phyloP scores from a whole-genome alignment of 2,329 filamentous ascomycete species.

The Diaporthe destruens region DNA sequence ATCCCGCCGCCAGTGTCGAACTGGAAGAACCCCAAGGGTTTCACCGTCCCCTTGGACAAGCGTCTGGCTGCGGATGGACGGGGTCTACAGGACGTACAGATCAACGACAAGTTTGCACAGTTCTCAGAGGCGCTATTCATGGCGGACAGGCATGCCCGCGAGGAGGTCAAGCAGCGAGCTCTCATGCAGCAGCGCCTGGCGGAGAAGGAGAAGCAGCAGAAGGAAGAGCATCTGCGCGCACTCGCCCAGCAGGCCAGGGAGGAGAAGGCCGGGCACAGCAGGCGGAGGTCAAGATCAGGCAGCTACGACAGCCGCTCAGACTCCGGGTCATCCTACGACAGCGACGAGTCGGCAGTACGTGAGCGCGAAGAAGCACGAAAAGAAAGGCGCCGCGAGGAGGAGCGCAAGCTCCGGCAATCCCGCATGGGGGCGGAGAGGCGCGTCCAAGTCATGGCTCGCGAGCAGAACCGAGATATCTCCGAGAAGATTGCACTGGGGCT shows the following conservation, averaged over 20 bases:
- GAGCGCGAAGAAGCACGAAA: slow-evolving; percentile 83
- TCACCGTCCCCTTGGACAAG: slow-evolving; percentile 96
- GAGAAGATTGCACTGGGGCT: slow-evolving; percentile 96
- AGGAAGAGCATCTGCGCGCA: slow-evolving; percentile 90
- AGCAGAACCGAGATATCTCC: slow-evolving; percentile 96
- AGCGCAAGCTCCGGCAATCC: slow-evolving; percentile 91
- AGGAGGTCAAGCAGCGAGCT: slow-evolving; percentile 92
- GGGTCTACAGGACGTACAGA: slow-evolving; percentile 90
- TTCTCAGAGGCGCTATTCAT: slow-evolving; percentile 95
- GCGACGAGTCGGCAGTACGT: slow-evolving; percentile 77
- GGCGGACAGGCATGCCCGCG: slow-evolving; percentile 92
- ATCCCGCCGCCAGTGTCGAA: slow-evolving; percentile 86
- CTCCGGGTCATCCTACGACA: slow-evolving; percentile 57
- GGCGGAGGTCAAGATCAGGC: slow-evolving; percentile 57
- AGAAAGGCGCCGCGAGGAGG: slow-evolving; percentile 84
- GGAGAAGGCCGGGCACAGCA: slow-evolving; percentile 72
- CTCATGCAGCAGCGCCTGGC: slow-evolving; percentile 96
- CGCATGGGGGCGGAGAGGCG: slow-evolving; percentile 95
- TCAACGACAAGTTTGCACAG: slow-evolving; percentile 98
- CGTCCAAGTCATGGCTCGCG: slow-evolving; percentile 91
- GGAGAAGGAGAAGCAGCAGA: slow-evolving; percentile 95
- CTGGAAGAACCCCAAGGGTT: slow-evolving; percentile 99
- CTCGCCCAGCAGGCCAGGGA: slow-evolving; percentile 93
- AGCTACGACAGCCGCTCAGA: slow-evolving; percentile 66
- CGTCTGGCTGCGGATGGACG: slow-evolving; percentile 93